Conservation (phyloP, 2,329 filamentous ascomycete species). For the Albophoma yamanashiensis region DNA sequence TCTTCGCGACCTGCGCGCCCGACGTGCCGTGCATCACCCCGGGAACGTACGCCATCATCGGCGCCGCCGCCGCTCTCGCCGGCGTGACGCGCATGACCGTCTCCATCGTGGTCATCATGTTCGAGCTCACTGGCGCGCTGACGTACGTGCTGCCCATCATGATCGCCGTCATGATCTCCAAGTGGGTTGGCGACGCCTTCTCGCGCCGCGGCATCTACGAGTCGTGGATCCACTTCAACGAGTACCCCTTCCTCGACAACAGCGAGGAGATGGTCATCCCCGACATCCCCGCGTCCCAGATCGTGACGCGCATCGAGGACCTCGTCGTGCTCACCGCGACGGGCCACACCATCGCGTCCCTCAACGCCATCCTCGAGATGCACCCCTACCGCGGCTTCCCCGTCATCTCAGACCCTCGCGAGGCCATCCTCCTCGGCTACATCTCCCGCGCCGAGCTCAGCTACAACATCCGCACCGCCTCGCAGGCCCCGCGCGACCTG, state of each 20-base stretch:
- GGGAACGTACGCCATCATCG: constrained; percentile 92
- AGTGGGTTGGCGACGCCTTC: constrained; percentile 97
- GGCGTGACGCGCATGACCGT: constrained; percentile 95
- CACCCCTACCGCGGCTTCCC: constrained; percentile 87
- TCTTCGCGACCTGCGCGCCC: constrained; percentile 73
- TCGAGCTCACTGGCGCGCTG: constrained; percentile 90
- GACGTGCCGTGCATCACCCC: constrained; percentile 85
- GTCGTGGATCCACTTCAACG: constrained; percentile 92
- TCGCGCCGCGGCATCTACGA: constrained; percentile 92
- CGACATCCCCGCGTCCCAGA: constrained; percentile 72
- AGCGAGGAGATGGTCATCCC: constrained; percentile 71
- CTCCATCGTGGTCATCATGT: constrained; percentile 98
- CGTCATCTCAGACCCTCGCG: constrained; percentile 67
- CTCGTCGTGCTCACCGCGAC: constrained; percentile 78
- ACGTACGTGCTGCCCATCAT: constrained; percentile 98
- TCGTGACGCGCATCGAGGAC: constrained; percentile 91
- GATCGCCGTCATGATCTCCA: constrained; percentile 96
- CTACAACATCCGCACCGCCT: constrained; percentile 56
- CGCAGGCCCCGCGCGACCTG: constrained; percentile 47
- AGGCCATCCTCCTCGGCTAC: constrained; percentile 78
- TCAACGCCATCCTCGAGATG: constrained; percentile 58
- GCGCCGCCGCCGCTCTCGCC: constrained; percentile 85
- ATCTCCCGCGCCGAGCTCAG: constrained; percentile 85
- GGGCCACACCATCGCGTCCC: constrained; percentile 72
- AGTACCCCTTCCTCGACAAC: constrained; percentile 92